Evolutionary conservation across 2,329 filamentous ascomycete species (phyloP), one percentile per base, ranked within the genome.

Genomic region (Tolypocladium tundrense): DNA sequence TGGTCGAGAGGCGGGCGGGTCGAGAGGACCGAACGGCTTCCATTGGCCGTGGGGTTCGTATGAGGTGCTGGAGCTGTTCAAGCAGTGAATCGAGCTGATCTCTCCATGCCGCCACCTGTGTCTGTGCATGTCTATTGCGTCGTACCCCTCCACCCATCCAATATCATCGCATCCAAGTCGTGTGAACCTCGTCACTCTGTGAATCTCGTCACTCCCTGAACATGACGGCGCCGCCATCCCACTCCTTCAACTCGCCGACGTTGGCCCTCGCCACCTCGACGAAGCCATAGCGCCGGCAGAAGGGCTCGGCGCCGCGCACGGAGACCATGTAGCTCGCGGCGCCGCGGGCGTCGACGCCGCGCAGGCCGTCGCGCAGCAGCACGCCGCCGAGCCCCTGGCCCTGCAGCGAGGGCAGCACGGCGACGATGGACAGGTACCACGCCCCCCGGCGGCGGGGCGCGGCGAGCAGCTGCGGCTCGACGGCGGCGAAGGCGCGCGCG

Each of bases 161-260:
- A 21, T 9, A 16, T 35, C 1, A 2, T 6, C 16, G 8, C 10
- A 35, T n/a, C 16, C 19, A 21, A 1, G 2, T 1, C 9, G 3
- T 3, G 42, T 6, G 4, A 11, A 4, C 2, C 24, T 27, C 24
- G 24, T 27, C 24, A 27, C 24, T 27, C 24, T 27, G 24, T 27
- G 24, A 27, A 27, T 27, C 24, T 24, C 21, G 24, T 31, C 64
- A 73, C 57, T 71, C 69, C 54, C 68, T 66, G 45, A 73, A 71
- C 73, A 75, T 74, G 59, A 75, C 59, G 9, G 65, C 54, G 1
- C 72, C 72, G 11, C 72, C 72, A 35, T 71, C 65, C 72, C 72
- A 75, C 33, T 64, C 63, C 11, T 64, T 60, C 62, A 75, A 53
- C 58, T 71, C 68, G 1, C 70, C 72, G 27, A 73, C 66, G 54